These are phyloP conservation scores for Suillus brevipes DNA, from an alignment of 768 basidiomycete species.

Conservation along the genomic window DNA sequence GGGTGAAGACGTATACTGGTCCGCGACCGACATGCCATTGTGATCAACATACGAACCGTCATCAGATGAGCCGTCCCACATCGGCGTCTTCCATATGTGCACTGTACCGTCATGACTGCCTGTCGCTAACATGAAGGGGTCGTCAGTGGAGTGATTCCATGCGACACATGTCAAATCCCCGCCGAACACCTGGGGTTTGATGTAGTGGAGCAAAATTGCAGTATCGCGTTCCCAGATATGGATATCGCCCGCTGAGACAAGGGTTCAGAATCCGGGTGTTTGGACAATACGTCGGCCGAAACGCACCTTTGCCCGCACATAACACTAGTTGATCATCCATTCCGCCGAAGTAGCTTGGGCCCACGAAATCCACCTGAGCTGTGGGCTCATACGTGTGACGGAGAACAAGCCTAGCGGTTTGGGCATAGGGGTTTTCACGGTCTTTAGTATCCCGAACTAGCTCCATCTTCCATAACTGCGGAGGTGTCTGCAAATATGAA, in stretches of 20 bases:
- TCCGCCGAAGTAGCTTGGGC: conserved; percentile 82
- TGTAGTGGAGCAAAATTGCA: conserved; percentile 66
- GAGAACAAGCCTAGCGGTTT: conserved; percentile 31
- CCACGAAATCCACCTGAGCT: conserved; percentile 67
- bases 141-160: conserved; percentile 69
- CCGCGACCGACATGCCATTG: neutral
- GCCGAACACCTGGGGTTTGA: conserved; percentile 59
- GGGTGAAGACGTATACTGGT: neutral
- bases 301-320: conserved; percentile 71
- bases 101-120: conserved; percentile 78
- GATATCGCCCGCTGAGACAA: conserved; percentile 67
- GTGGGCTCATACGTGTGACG: conserved; percentile 79
- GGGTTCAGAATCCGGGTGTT: neutral
- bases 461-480: conserved; percentile 76
- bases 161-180: conserved; percentile 79
- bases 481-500: conserved; percentile 52
- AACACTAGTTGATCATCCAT: conserved; percentile 76
- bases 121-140: conserved; percentile 57
- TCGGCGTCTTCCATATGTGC: conserved; percentile 64
- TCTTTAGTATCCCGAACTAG: conserved; percentile 49
- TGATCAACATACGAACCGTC: conserved; percentile 28
- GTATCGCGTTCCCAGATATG: conserved; percentile 88
- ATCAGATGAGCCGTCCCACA: conserved; percentile 25
- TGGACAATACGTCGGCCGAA: neutral
- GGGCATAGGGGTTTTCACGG: conserved; percentile 36